Conservation (phyloP, 164 flowering plant genomes). For the Tinospora cordifolia region DNA sequence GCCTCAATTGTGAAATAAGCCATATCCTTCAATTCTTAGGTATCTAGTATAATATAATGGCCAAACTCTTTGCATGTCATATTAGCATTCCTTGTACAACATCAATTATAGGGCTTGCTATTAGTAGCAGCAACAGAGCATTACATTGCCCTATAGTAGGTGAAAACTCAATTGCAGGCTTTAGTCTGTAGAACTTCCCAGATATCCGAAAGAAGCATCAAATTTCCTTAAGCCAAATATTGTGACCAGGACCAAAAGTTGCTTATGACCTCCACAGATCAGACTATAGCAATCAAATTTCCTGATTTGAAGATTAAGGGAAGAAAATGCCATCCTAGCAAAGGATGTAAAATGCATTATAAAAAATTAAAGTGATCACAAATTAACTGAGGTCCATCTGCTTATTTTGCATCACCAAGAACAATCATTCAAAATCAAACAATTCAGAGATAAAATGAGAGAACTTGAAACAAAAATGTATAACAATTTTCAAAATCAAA, state of each 20-base stretch:
- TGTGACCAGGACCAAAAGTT: background rate
- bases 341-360: background rate
- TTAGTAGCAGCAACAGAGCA: background rate
- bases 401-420: background rate
- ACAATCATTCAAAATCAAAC: background rate
- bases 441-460: conserved; percentile 1
- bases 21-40: background rate
- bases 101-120: background rate
- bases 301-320: background rate
- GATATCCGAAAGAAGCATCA: too few species aligned
- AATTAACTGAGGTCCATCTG: background rate
- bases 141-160: background rate
- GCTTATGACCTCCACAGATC: background rate
- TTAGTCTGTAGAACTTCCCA: background rate
- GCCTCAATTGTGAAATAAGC: background rate
- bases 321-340: background rate
- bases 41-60: background rate
- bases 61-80: background rate
- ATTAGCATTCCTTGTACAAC: background rate
- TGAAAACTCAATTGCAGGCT: background rate
- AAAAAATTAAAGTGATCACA: background rate
- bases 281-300: background rate
- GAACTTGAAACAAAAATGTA: background rate
- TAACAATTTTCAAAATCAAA: background rate
- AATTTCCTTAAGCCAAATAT: background rate